phyloP scores from a whole-genome alignment of 768 basidiomycete species.

The Suillus alpinus region DNA sequence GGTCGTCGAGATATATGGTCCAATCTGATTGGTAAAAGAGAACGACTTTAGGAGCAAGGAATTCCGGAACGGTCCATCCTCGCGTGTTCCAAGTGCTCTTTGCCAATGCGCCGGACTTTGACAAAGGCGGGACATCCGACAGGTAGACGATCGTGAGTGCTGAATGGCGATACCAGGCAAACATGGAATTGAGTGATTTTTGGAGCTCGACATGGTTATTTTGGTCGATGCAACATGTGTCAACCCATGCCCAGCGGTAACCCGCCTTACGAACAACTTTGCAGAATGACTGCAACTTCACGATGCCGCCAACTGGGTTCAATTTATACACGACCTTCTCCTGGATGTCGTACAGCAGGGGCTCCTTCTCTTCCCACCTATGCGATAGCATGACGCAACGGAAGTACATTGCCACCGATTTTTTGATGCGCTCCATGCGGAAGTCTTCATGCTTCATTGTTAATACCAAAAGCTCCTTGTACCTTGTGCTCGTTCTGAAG shows the following conservation, averaged over 20 bases:
- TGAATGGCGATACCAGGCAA: slow-evolving; percentile 3
- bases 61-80: not conserved
- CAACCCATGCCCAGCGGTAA: slow-evolving; percentile 8
- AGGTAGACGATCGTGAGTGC: not conserved
- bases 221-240: slow-evolving; percentile 10
- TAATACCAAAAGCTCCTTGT: not conserved
- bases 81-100: not conserved
- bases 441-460: not conserved
- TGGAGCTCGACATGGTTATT: slow-evolving; percentile 5
- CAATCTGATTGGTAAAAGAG: not conserved
- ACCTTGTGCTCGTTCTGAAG: not conserved
- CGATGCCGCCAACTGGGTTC: not conserved
- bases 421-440: not conserved
- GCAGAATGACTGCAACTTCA: slow-evolving; percentile 3
- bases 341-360: slow-evolving; percentile 2
- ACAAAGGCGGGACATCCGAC: not conserved
- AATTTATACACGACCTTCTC: not conserved
- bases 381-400: slow-evolving; percentile 2
- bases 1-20: not conserved
- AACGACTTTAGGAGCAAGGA: not conserved
- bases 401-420: not conserved
- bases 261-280: slow-evolving; percentile 14
- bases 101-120: not conserved
- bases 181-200: slow-evolving; percentile 10
- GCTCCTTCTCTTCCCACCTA: slow-evolving; percentile 2